phyloP scores from a whole-genome alignment of 2,329 filamentous ascomycete genomes.

The Tolypocladium inflatum region DNA sequence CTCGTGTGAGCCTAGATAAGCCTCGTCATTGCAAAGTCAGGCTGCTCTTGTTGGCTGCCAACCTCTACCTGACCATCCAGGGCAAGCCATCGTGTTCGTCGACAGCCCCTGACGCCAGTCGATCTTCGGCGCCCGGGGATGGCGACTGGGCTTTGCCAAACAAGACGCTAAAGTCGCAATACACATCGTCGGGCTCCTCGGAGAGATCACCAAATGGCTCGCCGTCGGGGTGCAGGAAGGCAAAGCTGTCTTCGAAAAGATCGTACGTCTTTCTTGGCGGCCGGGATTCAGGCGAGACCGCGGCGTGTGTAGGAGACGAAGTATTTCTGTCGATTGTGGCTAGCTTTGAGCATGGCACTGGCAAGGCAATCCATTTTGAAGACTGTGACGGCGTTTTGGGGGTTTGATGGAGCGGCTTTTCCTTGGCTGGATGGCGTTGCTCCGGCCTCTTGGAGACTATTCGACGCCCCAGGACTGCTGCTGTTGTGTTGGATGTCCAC shows the following conservation, averaged over 20 bases:
- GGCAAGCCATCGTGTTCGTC: neutral
- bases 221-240: conserved; percentile 37
- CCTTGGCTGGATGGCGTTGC: neutral
- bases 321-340: neutral
- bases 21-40: conserved; percentile 9
- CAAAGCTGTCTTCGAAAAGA: conserved; percentile 34
- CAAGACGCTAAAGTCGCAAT: conserved; percentile 44
- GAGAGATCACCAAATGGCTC: conserved; percentile 30
- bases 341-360: neutral
- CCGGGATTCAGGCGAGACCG: neutral
- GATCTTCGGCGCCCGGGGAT: neutral
- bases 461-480: neutral
- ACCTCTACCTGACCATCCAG: neutral
- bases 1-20: neutral
- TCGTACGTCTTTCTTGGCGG: conserved; percentile 12
- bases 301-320: neutral
- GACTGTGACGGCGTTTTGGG: neutral
- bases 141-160: conserved; percentile 18
- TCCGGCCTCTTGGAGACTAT: neutral
- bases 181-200: conserved; percentile 40
- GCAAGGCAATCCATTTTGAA: neutral
- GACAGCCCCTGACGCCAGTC: neutral
- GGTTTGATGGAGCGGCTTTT: neutral
- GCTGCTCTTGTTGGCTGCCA: neutral
- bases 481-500: too few relatives aligned